Evolutionary conservation across 1,284 basidiomycete genomes (phyloP).

Genomic region (Cryptococcus deneoformans): DNA sequence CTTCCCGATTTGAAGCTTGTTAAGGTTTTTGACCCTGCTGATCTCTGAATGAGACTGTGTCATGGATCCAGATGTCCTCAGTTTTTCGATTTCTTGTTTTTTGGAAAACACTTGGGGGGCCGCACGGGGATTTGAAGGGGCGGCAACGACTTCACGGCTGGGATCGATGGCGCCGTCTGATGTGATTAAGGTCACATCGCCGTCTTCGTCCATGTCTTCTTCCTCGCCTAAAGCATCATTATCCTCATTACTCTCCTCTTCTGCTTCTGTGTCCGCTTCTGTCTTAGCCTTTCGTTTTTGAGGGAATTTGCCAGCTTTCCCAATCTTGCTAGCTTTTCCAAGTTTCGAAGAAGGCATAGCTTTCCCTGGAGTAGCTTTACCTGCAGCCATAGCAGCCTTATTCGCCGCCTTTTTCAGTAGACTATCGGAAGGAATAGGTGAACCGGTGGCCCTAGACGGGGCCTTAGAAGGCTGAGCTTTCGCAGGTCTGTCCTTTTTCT

Average conservation of each 20-base stretch:
- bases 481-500: slow-evolving; percentile 50
- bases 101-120: slow-evolving; percentile 72
- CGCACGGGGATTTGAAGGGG: slow-evolving; percentile 48
- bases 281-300: slow-evolving; percentile 58
- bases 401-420: slow-evolving; percentile 66
- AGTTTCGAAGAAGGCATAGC: background rate
- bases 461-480: slow-evolving; percentile 31
- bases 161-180: slow-evolving; percentile 50
- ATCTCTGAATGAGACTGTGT: slow-evolving; percentile 98
- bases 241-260: slow-evolving; percentile 46
- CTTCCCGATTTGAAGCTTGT: slow-evolving; percentile 92
- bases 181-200: slow-evolving; percentile 55
- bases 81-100: slow-evolving; percentile 97
- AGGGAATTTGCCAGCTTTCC: slow-evolving; percentile 48
- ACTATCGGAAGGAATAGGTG: slow-evolving; percentile 44
- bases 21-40: slow-evolving; percentile 96
- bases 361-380: slow-evolving; percentile 12
- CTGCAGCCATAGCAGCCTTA: slow-evolving; percentile 55
- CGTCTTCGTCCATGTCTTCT: slow-evolving; percentile 59
- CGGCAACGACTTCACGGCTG: slow-evolving; percentile 49
- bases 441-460: slow-evolving; percentile 21
- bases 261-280: slow-evolving; percentile 42
- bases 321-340: slow-evolving; percentile 24
- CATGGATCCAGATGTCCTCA: slow-evolving; percentile 97
- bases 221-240: slow-evolving; percentile 54